phyloP scores from a whole-genome alignment of 495 filamentous ascomycete genomes.

The Penicillium subrubescens region DNA sequence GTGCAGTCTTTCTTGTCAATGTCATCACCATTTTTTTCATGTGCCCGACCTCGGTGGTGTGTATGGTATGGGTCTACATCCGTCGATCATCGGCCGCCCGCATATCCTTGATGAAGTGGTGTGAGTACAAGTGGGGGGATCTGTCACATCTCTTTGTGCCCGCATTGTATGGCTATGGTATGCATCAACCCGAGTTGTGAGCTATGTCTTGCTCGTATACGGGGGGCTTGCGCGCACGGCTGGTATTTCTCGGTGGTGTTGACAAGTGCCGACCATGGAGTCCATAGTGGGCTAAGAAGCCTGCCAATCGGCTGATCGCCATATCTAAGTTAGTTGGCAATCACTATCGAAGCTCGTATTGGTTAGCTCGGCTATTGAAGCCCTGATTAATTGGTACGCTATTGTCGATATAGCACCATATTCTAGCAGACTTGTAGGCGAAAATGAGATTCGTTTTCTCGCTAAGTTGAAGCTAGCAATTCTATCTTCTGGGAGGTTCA shows the following conservation, averaged over 20 bases:
- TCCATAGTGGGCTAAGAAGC: background rate
- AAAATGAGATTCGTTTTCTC: background rate
- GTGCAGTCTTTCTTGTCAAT: background rate
- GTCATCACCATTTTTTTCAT: background rate
- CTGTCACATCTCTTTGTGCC: background rate
- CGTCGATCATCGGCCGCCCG: background rate
- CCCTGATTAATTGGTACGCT: background rate
- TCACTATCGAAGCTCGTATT: background rate
- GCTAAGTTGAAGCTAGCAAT: background rate
- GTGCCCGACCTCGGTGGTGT: background rate
- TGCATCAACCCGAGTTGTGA: background rate
- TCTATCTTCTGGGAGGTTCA: background rate
- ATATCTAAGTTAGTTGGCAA: background rate
- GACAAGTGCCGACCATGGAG: background rate
- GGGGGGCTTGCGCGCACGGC: background rate
- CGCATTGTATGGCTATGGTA: background rate
- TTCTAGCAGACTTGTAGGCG: background rate
- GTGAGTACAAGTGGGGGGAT: background rate
- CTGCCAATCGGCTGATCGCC: background rate
- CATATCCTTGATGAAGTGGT: background rate
- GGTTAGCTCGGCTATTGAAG: background rate
- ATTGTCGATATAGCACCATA: background rate
- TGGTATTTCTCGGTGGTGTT: background rate
- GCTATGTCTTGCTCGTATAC: background rate
- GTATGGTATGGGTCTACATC: background rate